A percentile compares a stretch with the other conserved stretches of the same genome.
phyloP scores from a whole-genome alignment of 169 alveolate genomes.

The Besnoitia besnoiti region DNA sequence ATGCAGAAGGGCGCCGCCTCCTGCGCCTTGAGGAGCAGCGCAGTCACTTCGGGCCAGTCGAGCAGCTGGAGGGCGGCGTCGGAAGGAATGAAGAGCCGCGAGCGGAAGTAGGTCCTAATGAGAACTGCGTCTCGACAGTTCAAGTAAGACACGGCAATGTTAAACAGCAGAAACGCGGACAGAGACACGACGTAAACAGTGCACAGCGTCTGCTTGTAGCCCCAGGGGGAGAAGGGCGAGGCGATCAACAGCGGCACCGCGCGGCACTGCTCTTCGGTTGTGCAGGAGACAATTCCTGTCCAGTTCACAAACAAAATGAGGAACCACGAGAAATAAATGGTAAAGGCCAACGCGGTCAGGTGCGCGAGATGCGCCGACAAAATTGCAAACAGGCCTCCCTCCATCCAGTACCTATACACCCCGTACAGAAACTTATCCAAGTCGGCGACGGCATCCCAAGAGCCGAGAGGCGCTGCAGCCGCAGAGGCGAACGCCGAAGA shows the following conservation, averaged over 20 bases:
- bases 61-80: constrained; percentile 45
- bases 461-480: background rate
- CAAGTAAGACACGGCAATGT: background rate
- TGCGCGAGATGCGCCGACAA: constrained; percentile 44
- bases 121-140: constrained; percentile 22
- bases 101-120: background rate
- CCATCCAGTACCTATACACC: constrained; percentile 52
- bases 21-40: constrained; percentile 29
- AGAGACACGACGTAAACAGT: constrained; percentile 30
- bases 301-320: constrained; percentile 61
- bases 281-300: constrained; percentile 49
- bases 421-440: constrained; percentile 32
- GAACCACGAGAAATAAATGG: constrained; percentile 44
- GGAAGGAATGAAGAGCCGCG: constrained; percentile 41
- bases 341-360: constrained; percentile 45
- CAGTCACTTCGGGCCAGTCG: constrained; percentile 50
- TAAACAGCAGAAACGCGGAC: background rate
- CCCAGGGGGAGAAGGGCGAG: constrained; percentile 30
- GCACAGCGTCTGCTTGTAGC: constrained; percentile 7
- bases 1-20: constrained; percentile 48
- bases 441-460: background rate
- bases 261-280: constrained; percentile 37
- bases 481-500: too few species aligned
- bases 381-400: constrained; percentile 40
- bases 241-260: constrained; percentile 32